These are phyloP conservation scores for Calonectria leucothoes DNA, from an alignment of 2,329 filamentous ascomycete genomes.

Conservation along the genomic window DNA sequence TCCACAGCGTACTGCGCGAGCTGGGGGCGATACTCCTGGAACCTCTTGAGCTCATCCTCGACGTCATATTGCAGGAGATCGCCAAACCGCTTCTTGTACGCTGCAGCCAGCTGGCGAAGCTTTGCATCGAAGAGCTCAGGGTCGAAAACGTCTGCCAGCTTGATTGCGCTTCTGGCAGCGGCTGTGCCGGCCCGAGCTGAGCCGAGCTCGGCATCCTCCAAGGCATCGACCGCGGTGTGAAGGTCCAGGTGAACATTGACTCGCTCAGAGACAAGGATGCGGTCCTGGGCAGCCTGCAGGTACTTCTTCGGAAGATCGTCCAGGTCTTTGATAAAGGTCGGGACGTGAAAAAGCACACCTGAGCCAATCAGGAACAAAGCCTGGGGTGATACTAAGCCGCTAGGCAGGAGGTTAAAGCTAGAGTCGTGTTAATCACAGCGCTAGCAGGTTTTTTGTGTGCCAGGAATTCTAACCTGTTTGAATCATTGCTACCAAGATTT, in stretches of 20 bases:
- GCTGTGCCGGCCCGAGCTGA: slow-evolving; percentile 38
- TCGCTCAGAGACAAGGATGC: slow-evolving; percentile 70
- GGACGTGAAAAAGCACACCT: slow-evolving; percentile 24
- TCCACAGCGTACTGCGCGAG: slow-evolving; percentile 4
- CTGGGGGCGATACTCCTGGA: slow-evolving; percentile 4
- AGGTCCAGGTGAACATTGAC: slow-evolving; percentile 72
- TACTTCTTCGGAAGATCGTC: slow-evolving; percentile 50
- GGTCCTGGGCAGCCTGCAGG: slow-evolving; percentile 48
- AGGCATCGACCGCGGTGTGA: slow-evolving; percentile 73
- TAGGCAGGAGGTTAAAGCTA: slow-evolving; percentile 25
- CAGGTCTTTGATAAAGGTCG: slow-evolving; percentile 43
- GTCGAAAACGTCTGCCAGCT: slow-evolving; percentile 74
- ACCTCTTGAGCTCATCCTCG: slow-evolving; percentile 14
- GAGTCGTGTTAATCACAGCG: background rate
- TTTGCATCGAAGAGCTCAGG: slow-evolving; percentile 72
- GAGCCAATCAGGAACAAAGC: slow-evolving; percentile 18
- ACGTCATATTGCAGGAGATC: slow-evolving; percentile 21
- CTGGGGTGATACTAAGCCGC: slow-evolving; percentile 16
- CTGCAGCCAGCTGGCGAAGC: slow-evolving; percentile 67
- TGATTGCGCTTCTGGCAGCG: slow-evolving; percentile 68
- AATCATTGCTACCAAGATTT: slow-evolving; percentile 13
- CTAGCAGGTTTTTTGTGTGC: background rate
- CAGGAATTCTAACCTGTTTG: background rate
- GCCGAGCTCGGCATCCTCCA: slow-evolving; percentile 66
- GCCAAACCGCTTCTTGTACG: slow-evolving; percentile 76